phyloP scores from a whole-genome alignment of 2,329 filamentous ascomycete species.

The Calonectria multiphialidica region DNA sequence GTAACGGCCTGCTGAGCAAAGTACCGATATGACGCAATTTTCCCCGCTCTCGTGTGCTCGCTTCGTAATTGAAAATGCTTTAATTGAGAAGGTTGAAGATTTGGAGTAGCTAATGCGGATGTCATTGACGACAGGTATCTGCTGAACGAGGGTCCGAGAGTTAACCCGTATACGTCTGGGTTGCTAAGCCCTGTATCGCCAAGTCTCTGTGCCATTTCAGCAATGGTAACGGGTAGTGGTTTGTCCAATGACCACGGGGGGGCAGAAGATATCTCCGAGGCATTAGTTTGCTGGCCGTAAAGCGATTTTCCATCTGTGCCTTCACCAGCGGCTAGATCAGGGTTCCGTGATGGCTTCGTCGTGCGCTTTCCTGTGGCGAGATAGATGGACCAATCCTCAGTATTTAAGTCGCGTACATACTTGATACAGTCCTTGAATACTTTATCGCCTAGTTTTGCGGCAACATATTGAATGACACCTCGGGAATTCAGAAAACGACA shows the following conservation, averaged over 20 bases:
- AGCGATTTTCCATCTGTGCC: conserved; percentile 39
- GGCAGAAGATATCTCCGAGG: conserved; percentile 40
- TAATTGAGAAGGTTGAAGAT: conserved; percentile 48
- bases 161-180: conserved; percentile 52
- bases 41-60: conserved; percentile 51
- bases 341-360: conserved; percentile 42
- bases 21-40: conserved; percentile 52
- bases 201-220: conserved; percentile 44
- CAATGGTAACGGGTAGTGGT: conserved; percentile 48
- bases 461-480: conserved; percentile 68
- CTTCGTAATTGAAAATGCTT: conserved; percentile 50
- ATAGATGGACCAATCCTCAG: conserved; percentile 68
- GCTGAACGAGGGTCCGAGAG: conserved; percentile 51
- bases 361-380: conserved; percentile 61
- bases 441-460: conserved; percentile 64
- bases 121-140: conserved; percentile 54
- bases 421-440: conserved; percentile 74
- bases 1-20: conserved; percentile 31
- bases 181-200: conserved; percentile 49
- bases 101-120: conserved; percentile 47
- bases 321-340: conserved; percentile 36
- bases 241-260: conserved; percentile 51
- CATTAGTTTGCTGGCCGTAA: conserved; percentile 37
- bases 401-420: conserved; percentile 66
- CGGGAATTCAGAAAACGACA: conserved; percentile 68